Evolutionary conservation across 768 basidiomycete species (phyloP).

Genomic region (Podaxis sp.): DNA sequence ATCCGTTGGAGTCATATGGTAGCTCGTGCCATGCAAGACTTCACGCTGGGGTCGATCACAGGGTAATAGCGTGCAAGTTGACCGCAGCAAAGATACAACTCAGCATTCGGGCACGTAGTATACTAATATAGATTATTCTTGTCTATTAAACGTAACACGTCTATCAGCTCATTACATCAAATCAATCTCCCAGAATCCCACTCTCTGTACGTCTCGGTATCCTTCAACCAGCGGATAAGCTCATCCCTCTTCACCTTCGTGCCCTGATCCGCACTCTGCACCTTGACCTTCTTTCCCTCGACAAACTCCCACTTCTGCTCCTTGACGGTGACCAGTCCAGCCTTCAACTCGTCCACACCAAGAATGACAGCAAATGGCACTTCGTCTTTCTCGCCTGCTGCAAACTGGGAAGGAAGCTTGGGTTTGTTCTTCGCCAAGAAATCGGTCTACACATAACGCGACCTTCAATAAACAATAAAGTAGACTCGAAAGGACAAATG

Average conservation of each 20-base stretch:
- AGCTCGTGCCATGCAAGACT: too few relatives aligned
- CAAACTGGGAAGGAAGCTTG: slow-evolving; percentile 84
- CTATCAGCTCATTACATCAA: background rate
- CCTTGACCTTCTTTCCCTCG: slow-evolving; percentile 71
- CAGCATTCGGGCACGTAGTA: background rate
- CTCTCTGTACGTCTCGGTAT: slow-evolving; percentile 42
- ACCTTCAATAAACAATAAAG: background rate
- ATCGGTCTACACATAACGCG: slow-evolving; percentile 59
- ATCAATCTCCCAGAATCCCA: slow-evolving; percentile 36
- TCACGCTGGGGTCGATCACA: too few relatives aligned
- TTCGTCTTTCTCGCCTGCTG: slow-evolving; percentile 86
- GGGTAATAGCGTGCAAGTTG: background rate
- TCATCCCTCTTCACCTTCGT: slow-evolving; percentile 61
- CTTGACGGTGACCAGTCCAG: slow-evolving; percentile 87
- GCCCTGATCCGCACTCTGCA: slow-evolving; percentile 62
- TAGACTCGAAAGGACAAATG: slow-evolving; percentile 3
- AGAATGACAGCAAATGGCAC: slow-evolving; percentile 92
- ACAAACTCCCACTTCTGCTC: slow-evolving; percentile 83
- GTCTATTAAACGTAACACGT: background rate
- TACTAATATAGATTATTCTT: background rate
- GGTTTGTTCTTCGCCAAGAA: slow-evolving; percentile 93
- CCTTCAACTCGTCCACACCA: slow-evolving; percentile 82
- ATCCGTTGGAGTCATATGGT: too few relatives aligned
- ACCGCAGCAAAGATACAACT: background rate
- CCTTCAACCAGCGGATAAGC: slow-evolving; percentile 64